Base-by-base conservation (phyloP, 345 rosid species). In the Firmiana major region DNA sequence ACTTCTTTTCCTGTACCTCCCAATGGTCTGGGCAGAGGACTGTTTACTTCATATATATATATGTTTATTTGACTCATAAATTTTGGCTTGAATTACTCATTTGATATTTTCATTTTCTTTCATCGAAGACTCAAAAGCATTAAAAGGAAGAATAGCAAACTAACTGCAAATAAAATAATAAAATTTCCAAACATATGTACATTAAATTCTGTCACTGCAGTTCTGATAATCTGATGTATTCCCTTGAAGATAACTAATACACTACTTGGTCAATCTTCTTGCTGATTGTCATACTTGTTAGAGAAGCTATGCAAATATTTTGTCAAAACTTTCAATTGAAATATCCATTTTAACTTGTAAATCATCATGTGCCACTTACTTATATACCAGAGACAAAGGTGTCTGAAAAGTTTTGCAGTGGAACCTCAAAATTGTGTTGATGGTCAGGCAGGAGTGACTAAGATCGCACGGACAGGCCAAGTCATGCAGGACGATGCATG, bases 1-100 rank as follows among this genome's bases (percentile, higher is more conserved):
- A 51, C n/a, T 75, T 46, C 36, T 76, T 31, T 73, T 45, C 9
- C 21, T 77, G 63, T 73, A 38, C 42, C 28, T 73, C 9, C 48
- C 38, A 22, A 57, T 55, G 40, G 54, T 26, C 77, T 71, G 79
- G 80, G 78, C 71, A 73, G 78, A 40, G 64, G 70, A 71, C 70
- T 16, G 13, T 46, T 69, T 71, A 65, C 15, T 54, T n/a, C n/a
- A 53, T 45, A 65, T 57, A 71, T 57, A 75, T 13, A 45, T 31
- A 51, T 54, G 26, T 77, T 45, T 57, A 45, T 80, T 71, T 17
- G 21, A 34, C 31, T 36, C n/a, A 38, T 16, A 7, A 31, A 8
- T 38, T 28, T 45, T 58, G 9, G 10, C 36, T 58, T 34, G 42
- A 48, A 43, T 68, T 7, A 54, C 36, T 62, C 2, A 26, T 67